phyloP scores from a whole-genome alignment of 2,329 filamentous ascomycete species.

The Aspergillus tanneri region DNA sequence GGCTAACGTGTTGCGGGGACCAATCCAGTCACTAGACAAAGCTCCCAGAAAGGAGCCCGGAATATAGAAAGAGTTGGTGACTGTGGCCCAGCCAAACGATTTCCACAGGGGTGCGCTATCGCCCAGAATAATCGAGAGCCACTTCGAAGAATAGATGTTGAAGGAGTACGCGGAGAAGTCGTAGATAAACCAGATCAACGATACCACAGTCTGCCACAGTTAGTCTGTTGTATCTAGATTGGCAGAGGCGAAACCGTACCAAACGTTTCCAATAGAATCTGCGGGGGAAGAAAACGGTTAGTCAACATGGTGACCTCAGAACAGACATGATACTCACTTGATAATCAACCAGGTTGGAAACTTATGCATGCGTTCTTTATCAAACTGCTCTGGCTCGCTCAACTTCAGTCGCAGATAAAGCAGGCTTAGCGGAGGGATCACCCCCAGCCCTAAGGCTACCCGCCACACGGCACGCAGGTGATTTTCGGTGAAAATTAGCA shows the following conservation, averaged over 20 bases:
- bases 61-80: conserved; percentile 86
- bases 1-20: conserved; percentile 71
- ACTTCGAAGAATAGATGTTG: conserved; percentile 74
- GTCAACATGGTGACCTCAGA: conserved; percentile 42
- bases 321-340: conserved; percentile 41
- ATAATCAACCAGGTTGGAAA: conserved; percentile 54
- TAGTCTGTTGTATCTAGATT: conserved; percentile 4
- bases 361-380: conserved; percentile 66
- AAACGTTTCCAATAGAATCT: conserved; percentile 74
- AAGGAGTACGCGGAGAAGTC: conserved; percentile 86
- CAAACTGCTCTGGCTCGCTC: conserved; percentile 76
- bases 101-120: conserved; percentile 65
- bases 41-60: conserved; percentile 78
- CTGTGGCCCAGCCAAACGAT: conserved; percentile 81
- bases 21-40: conserved; percentile 73
- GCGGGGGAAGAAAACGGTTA: background rate
- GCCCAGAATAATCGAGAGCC: conserved; percentile 60
- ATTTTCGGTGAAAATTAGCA: conserved; percentile 57
- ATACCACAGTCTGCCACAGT: conserved; percentile 54
- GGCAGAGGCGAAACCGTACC: conserved; percentile 23
- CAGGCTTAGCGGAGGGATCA: conserved; percentile 72
- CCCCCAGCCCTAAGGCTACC: conserved; percentile 72
- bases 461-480: conserved; percentile 79
- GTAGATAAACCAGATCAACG: conserved; percentile 81
- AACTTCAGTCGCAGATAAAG: conserved; percentile 70